Conservation (phyloP, 352 stramenopile genomes). For the Halophytophthora batemanensis region DNA sequence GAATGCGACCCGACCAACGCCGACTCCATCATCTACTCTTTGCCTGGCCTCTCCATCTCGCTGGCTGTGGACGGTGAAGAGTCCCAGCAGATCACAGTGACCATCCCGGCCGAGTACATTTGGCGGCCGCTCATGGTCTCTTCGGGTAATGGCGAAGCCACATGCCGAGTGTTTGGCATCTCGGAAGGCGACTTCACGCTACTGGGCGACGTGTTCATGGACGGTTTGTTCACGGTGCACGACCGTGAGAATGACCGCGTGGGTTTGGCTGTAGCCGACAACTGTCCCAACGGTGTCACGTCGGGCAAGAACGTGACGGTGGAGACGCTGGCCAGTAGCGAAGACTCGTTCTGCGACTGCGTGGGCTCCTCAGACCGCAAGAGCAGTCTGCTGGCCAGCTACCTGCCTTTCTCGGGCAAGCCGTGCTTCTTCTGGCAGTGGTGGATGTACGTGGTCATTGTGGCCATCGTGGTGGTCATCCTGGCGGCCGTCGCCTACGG, state of each 20-base stretch:
- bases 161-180: constrained; percentile 78
- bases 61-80: constrained; percentile 47
- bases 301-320: constrained; percentile 68
- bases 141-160: constrained; percentile 29
- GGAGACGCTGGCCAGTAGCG: constrained; percentile 24
- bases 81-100: constrained; percentile 65
- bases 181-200: constrained; percentile 74
- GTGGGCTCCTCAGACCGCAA: constrained; percentile 54
- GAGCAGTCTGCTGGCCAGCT: constrained; percentile 58
- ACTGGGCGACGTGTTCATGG: constrained; percentile 84
- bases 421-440: constrained; percentile 86
- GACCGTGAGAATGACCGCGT: constrained; percentile 55
- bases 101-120: constrained; percentile 78
- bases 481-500: constrained; percentile 42
- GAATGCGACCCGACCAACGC: constrained; percentile 68
- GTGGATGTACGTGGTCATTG: constrained; percentile 87
- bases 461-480: constrained; percentile 48
- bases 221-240: constrained; percentile 80
- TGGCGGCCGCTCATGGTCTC: constrained; percentile 74
- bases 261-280: constrained; percentile 59
- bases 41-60: constrained; percentile 61
- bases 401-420: constrained; percentile 57
- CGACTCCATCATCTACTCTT: constrained; percentile 51
- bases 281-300: constrained; percentile 68
- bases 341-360: constrained; percentile 64